Percentiles rank a stretch among this genome's conserved stretches.
Conservation (phyloP, 2,329 filamentous ascomycete genomes). For the Penicillium italicum region DNA sequence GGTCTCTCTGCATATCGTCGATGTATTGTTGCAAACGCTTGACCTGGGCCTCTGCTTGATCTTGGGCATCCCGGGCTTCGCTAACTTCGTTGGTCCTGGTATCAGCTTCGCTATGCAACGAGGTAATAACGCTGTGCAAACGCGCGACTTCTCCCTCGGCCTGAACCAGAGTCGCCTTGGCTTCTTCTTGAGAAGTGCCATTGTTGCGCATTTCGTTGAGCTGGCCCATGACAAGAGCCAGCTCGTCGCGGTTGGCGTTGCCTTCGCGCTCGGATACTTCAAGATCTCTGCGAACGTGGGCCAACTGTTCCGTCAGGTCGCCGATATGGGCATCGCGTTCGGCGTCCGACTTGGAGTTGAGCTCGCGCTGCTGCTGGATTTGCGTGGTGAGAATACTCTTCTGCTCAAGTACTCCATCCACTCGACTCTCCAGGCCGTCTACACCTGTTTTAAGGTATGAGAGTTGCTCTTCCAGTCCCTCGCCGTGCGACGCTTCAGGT, state of each 20-base stretch:
- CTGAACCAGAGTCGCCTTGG: slow-evolving; percentile 27
- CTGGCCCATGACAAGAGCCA: slow-evolving; percentile 43
- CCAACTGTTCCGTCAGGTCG: slow-evolving; percentile 46
- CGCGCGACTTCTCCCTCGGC: slow-evolving; percentile 33
- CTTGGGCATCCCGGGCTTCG: slow-evolving; percentile 23
- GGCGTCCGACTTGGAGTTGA: slow-evolving; percentile 80
- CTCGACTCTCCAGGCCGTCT: slow-evolving; percentile 71
- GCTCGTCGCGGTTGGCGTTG: slow-evolving; percentile 39
- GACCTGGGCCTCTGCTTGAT: slow-evolving; percentile 19
- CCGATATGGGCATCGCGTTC: slow-evolving; percentile 50
- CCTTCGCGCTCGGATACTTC: slow-evolving; percentile 49
- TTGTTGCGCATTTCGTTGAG: slow-evolving; percentile 42
- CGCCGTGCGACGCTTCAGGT: slow-evolving; percentile 55
- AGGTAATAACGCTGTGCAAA: slow-evolving; percentile 53
- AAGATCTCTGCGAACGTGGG: slow-evolving; percentile 64
- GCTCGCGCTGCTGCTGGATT: slow-evolving; percentile 89
- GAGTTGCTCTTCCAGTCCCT: slow-evolving; percentile 63
- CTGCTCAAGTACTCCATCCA: slow-evolving; percentile 78
- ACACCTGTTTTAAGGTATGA: slow-evolving; percentile 74
- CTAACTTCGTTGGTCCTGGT: slow-evolving; percentile 21
- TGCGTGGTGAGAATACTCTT: slow-evolving; percentile 85
- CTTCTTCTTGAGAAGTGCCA: slow-evolving; percentile 34
- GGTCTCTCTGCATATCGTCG: slow-evolving; percentile 37
- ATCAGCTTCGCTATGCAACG: slow-evolving; percentile 34
- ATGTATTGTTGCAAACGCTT: slow-evolving; percentile 49